Evolutionary conservation across 352 stramenopile species (phyloP).

Genomic region (Phytopythium vexans): DNA sequence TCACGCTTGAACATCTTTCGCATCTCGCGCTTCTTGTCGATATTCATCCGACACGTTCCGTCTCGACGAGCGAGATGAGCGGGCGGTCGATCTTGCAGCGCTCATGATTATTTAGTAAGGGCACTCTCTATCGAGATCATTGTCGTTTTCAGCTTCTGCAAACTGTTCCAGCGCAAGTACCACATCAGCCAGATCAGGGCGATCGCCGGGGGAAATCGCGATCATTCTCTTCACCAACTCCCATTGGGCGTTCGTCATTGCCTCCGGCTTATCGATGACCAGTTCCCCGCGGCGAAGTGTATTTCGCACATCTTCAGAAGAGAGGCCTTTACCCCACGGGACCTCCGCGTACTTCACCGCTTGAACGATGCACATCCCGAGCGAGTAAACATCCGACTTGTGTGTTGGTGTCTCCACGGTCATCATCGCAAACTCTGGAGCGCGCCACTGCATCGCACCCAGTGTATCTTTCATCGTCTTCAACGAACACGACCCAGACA

Average conservation of each 20-base stretch:
- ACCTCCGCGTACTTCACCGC: not conserved
- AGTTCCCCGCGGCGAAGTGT: not conserved
- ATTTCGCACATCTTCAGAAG: not conserved
- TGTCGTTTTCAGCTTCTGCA: too few relatives aligned
- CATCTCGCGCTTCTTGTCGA: too few relatives aligned
- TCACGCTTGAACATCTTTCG: too few relatives aligned
- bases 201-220: not conserved
- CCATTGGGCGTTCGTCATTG: slow-evolving; percentile 3
- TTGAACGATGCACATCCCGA: not conserved
- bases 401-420: not conserved
- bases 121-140: too few relatives aligned
- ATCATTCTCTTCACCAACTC: slow-evolving; percentile 1
- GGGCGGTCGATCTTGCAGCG: too few relatives aligned
- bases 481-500: not conserved
- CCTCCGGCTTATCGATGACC: not conserved
- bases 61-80: too few relatives aligned
- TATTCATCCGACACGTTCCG: too few relatives aligned
- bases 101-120: too few relatives aligned
- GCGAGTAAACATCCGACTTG: too few relatives aligned
- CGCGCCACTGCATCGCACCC: not conserved
- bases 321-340: slow-evolving; percentile 1
- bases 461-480: slow-evolving; percentile 1
- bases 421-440: not conserved
- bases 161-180: too few relatives aligned
- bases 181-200: not conserved